These are phyloP conservation scores for Colletotrichum limetticola DNA, from an alignment of 2,329 filamentous ascomycete genomes.

Conservation along the genomic window DNA sequence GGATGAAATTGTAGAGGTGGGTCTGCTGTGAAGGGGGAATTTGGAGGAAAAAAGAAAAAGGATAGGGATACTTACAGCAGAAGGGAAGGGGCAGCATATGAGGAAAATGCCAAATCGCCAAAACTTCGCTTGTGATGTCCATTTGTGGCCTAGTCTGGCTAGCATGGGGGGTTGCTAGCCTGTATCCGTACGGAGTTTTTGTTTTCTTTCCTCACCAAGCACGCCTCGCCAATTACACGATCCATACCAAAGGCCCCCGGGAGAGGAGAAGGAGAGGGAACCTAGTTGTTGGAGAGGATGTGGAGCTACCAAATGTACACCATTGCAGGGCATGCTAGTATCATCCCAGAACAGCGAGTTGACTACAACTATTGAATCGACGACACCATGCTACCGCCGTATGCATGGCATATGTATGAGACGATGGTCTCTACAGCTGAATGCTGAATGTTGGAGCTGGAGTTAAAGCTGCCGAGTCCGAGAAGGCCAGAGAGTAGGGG, in stretches of 20 bases:
- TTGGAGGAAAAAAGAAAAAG: background rate
- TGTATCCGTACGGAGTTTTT: too few species aligned
- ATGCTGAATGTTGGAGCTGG: background rate
- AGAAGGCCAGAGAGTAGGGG: background rate
- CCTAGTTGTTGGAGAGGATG: background rate
- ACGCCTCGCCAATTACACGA: too few species aligned
- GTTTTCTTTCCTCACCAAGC: too few species aligned
- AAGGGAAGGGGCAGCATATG: background rate
- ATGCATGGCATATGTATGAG: background rate
- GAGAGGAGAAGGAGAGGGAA: background rate
- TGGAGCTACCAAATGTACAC: background rate
- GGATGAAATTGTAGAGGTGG: background rate
- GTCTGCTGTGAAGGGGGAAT: background rate
- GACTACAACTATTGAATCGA: too few species aligned
- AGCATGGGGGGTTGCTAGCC: background rate
- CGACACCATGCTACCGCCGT: background rate
- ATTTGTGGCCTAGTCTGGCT: conserved; percentile 6
- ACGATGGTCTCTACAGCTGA: background rate
- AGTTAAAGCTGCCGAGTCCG: background rate
- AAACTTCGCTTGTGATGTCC: conserved; percentile 23
- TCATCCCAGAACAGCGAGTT: background rate
- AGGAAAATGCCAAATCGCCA: background rate
- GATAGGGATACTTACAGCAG: background rate
- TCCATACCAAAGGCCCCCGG: too few species aligned
- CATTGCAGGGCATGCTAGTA: background rate